These are phyloP conservation scores for Kodamaea kaohsiungensis DNA, from an alignment of 805 yeast species.

Conservation along the genomic window DNA sequence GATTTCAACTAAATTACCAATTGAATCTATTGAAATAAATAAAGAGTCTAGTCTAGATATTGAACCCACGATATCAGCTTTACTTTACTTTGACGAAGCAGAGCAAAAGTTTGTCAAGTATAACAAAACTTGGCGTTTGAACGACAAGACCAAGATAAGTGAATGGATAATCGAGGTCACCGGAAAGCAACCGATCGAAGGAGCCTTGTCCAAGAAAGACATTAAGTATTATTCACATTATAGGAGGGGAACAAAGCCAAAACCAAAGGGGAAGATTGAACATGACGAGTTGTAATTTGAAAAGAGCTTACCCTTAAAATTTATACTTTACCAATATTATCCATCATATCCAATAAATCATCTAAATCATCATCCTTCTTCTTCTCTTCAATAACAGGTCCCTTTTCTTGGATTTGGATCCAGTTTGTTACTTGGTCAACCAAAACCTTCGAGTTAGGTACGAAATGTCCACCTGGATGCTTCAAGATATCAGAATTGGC, in stretches of 20 bases:
- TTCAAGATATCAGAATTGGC: constrained; percentile 59
- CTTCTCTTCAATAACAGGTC: constrained; percentile 8
- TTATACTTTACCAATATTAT: constrained; percentile 23
- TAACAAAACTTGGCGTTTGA: constrained; percentile 24
- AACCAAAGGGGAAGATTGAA: constrained; percentile 15
- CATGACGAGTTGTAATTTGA: constrained; percentile 29
- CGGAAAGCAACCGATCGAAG: constrained; percentile 35
- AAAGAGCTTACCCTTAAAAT: background rate
- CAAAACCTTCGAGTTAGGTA: constrained; percentile 74
- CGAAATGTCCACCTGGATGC: constrained; percentile 98
- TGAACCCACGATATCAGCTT: constrained; percentile 24
- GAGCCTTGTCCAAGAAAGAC: constrained; percentile 37
- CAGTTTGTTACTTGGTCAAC: constrained; percentile 43
- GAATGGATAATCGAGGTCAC: constrained; percentile 33
- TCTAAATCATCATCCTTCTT: constrained; percentile 25
- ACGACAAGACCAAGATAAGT: constrained; percentile 29
- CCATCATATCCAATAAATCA: constrained; percentile 41
- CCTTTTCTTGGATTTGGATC: constrained; percentile 26
- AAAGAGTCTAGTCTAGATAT: constrained; percentile 11
- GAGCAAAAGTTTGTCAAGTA: constrained; percentile 21
- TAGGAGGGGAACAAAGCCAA: constrained; percentile 28
- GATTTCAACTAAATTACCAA: constrained; percentile 28
- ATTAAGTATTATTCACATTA: constrained; percentile 27
- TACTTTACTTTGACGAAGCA: constrained; percentile 26
- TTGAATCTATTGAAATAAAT: constrained; percentile 13